Base-by-base conservation (phyloP, 1,139 yeast species). In the Kodamaea anthophila region DNA sequence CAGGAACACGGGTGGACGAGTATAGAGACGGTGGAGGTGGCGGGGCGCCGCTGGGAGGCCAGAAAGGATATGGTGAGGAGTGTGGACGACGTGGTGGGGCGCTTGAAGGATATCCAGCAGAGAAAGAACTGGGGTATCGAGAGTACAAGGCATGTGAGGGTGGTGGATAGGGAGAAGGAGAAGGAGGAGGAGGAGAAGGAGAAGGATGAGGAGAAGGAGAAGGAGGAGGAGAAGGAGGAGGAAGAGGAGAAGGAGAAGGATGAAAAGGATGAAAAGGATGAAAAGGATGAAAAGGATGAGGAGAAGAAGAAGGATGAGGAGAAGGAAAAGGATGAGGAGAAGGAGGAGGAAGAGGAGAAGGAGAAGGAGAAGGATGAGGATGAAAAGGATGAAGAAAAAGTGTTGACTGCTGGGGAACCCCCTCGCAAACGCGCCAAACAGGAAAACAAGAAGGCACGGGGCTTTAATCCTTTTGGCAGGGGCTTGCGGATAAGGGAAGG, bases 11-110 rank as follows among this genome's bases (percentile, higher is more conserved):
- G 94, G 1, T 93, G 96, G 95, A 70, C 73, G n/a, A 72, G 75
- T 23, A 78, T 93, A 19, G 96, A 93, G 53, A 84, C 87, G 88
- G 94, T 88, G 5, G 98, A 91, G 51, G 79, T 88, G 24, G 80
- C 83, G 21, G 85, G 91, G 2, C 75, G 74, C 43, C 73, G 85
- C 41, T 91, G 93, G 86, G 97, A 88, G 52, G 86, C 94, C 12
- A 77, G 95, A 46, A 80, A 84, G 47, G 86, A 79, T 36, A 87
- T 91, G 96, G 77, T 81, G 11, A 72, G 88, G 41, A 75, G 77
- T 29, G 68, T 87, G 3, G 78, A 72, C 33, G 96, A 91, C 51
- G 96, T 93, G 1, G 61, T 91, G 10, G 78, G 74, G 32, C 70
- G 96, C 42, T 60, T 93, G 33, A 71, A 77, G 46, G 96, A 86